These are phyloP conservation scores for Blastobotrys robertii DNA, from an alignment of 805 yeast genomes.

Conservation along the genomic window DNA sequence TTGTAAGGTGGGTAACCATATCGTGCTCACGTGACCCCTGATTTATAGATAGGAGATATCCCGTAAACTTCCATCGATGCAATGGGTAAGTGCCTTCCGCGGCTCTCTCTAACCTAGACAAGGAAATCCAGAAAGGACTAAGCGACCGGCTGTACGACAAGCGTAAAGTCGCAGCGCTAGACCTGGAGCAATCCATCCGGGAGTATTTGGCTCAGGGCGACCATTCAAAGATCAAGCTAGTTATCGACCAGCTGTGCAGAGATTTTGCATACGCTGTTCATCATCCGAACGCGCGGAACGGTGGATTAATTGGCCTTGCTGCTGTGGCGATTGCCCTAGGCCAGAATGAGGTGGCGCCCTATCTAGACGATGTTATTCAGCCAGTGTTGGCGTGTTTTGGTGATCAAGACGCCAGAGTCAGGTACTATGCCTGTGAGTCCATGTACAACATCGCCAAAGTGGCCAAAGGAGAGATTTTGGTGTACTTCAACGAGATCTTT, in stretches of 20 bases:
- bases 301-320: conserved; percentile 92
- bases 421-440: conserved; percentile 95
- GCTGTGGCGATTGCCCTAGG: conserved; percentile 94
- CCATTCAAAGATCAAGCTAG: conserved; percentile 44
- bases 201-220: conserved; percentile 54
- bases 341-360: conserved; percentile 65
- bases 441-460: conserved; percentile 93
- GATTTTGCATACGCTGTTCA: conserved; percentile 77
- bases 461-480: conserved; percentile 86
- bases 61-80: no score
- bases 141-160: conserved; percentile 69
- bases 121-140: conserved; percentile 55
- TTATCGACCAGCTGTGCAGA: conserved; percentile 64
- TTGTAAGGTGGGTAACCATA: no score
- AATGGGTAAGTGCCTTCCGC: not conserved
- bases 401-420: conserved; percentile 93
- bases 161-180: conserved; percentile 62
- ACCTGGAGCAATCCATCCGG: conserved; percentile 62
- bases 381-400: conserved; percentile 94
- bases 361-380: conserved; percentile 75
- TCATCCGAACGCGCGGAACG: conserved; percentile 83
- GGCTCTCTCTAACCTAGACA: conserved; percentile 33
- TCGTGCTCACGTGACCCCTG: no score
- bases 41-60: no score
- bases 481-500: conserved; percentile 88